These are phyloP conservation scores for Penicillium sp. DNA, from an alignment of 2,329 filamentous ascomycete genomes.

Conservation along the genomic window DNA sequence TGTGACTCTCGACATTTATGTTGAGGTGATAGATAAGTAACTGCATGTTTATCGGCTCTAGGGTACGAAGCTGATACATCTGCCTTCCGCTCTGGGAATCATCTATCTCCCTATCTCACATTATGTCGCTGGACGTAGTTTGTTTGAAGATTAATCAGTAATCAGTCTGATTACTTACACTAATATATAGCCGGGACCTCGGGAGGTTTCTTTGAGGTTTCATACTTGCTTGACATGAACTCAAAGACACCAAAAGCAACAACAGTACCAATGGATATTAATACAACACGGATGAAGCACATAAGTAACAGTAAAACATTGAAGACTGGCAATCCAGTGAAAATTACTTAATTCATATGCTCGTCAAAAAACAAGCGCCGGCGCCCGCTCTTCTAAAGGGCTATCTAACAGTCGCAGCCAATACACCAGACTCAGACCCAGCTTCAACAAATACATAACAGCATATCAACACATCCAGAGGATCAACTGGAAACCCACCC, in stretches of 20 bases:
- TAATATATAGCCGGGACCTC: neutral
- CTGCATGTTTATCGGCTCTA: neutral
- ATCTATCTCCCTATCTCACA: neutral
- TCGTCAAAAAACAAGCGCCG: conserved; percentile 12
- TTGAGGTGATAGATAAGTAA: neutral
- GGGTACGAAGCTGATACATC: neutral
- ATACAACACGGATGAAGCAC: neutral
- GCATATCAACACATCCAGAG: conserved; percentile 6
- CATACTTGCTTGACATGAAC: neutral
- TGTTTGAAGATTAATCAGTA: no score
- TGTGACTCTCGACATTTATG: no score
- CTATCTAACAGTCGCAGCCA: conserved; percentile 1
- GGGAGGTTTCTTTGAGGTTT: neutral
- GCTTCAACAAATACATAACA: conserved; percentile 8
- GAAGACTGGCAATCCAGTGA: neutral
- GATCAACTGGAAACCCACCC: neutral
- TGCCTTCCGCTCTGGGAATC: neutral
- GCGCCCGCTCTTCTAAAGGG: conserved; percentile 9
- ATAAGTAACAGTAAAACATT: neutral
- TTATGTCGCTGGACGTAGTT: neutral
- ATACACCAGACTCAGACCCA: conserved; percentile 3
- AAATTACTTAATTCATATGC: conserved; percentile 5
- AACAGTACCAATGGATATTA: neutral
- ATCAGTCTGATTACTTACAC: neutral
- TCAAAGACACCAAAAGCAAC: neutral